Percentiles rank a stretch among this genome's conserved stretches.
Evolutionary conservation across 176 grass and related monocot species (phyloP).

Genomic region (Oryza australiensis): DNA sequence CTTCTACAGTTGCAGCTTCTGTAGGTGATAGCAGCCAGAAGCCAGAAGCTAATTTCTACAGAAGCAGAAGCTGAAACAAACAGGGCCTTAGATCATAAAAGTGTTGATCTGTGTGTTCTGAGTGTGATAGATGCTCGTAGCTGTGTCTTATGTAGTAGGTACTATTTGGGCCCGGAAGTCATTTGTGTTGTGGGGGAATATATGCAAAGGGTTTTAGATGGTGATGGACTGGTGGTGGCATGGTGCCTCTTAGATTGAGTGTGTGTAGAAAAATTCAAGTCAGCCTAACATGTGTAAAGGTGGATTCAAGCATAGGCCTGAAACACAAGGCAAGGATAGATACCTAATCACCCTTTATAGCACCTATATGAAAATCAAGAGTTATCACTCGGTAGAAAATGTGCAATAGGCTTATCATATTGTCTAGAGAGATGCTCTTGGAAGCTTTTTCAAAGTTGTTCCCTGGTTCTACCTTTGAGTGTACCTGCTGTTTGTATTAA

Average conservation of each 20-base stretch:
- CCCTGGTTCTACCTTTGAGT: constrained; percentile 17
- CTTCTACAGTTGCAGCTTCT: too few species aligned
- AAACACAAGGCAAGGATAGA: constrained; percentile 42
- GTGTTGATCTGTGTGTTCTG: background rate
- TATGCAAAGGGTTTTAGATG: constrained; percentile 20
- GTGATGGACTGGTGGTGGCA: background rate
- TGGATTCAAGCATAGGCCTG: constrained; percentile 3
- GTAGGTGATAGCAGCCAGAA: too few species aligned
- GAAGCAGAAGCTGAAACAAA: too few species aligned
- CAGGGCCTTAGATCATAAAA: constrained; percentile 9
- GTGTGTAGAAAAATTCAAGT: background rate
- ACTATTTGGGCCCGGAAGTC: constrained; percentile 14
- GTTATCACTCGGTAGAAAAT: constrained; percentile 3
- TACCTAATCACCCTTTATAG: constrained; percentile 26
- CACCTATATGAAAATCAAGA: constrained; percentile 7
- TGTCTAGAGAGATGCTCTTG: constrained; percentile 3
- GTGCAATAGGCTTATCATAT: constrained; percentile 12
- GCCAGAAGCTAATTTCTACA: too few species aligned
- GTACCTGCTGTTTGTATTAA: constrained; percentile 9
- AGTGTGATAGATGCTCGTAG: constrained; percentile 26
- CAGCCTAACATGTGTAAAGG: constrained; percentile 11
- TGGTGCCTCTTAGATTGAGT: background rate
- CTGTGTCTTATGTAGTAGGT: constrained; percentile 25
- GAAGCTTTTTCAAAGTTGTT: constrained; percentile 18
- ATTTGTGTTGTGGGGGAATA: constrained; percentile 34